Conservation (phyloP, 1,284 basidiomycete species). For the Boletellus dicymbophilus region DNA sequence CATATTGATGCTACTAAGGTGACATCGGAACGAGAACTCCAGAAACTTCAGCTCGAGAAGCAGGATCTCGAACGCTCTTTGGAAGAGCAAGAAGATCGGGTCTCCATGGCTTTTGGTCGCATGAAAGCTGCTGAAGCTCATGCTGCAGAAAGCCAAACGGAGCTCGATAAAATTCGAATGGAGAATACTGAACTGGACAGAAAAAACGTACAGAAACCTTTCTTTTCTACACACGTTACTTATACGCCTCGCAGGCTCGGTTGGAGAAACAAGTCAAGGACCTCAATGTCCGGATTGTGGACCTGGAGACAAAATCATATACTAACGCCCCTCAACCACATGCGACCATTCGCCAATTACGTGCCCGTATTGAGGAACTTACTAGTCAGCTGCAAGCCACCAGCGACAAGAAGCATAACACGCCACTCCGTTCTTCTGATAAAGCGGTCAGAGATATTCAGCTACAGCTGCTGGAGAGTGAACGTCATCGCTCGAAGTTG, state of each 20-base stretch:
- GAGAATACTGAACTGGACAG: slow-evolving; percentile 81
- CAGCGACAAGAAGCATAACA: slow-evolving; percentile 50
- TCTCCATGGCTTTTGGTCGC: slow-evolving; percentile 69
- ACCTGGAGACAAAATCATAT: slow-evolving; percentile 79
- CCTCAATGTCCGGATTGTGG: slow-evolving; percentile 76
- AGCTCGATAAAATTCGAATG: slow-evolving; percentile 71
- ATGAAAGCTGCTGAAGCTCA: slow-evolving; percentile 81
- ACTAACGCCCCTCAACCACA: slow-evolving; percentile 61
- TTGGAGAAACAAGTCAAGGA: slow-evolving; percentile 85
- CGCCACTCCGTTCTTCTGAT: slow-evolving; percentile 51
- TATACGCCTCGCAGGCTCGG: slow-evolving; percentile 52
- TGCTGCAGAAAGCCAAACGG: slow-evolving; percentile 73
- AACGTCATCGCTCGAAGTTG: slow-evolving; percentile 57
- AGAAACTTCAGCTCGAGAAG: slow-evolving; percentile 74
- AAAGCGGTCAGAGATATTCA: slow-evolving; percentile 55
- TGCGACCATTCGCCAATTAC: slow-evolving; percentile 55
- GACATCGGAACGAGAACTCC: slow-evolving; percentile 73
- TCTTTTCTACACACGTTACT: slow-evolving; percentile 2
- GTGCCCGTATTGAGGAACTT: slow-evolving; percentile 73
- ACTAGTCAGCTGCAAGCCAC: slow-evolving; percentile 58
- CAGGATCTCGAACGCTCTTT: slow-evolving; percentile 79
- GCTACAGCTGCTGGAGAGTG: slow-evolving; percentile 57
- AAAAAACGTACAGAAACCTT: slow-evolving; percentile 59
- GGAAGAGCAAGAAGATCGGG: slow-evolving; percentile 77
- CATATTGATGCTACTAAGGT: slow-evolving; percentile 70